Base-by-base conservation (phyloP, 192 early-diverging fungal species). In the Gaertneriomyces semiglobifer region DNA sequence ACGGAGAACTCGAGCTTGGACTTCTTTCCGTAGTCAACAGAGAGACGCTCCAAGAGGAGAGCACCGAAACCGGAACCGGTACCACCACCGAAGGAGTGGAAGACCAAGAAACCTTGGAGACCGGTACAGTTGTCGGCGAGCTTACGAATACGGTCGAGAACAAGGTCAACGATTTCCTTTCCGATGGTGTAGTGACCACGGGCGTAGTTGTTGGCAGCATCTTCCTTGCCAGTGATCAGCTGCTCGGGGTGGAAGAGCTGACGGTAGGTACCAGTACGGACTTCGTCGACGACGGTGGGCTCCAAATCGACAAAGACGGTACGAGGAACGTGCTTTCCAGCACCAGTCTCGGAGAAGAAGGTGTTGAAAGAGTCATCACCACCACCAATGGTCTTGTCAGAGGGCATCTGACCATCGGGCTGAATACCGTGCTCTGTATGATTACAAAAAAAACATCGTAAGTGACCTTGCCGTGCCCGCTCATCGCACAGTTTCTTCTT, bases 11-110 rank as follows among this genome's bases (percentile, higher is more conserved):
- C 95, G 72, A 99, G 90, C 89, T 99, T 99, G 78, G 94, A 96
- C 89, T 99, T 99, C 81, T 99, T 99, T 79, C 97, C 95, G 81
- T 99, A 99, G 85, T 99, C 97, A 60, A 96, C 95, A 14, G 95
- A 98, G 53, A 99, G 86, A 76, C 97, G 95, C 83, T 99, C 97
- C 45, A 98, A 80, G 45, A 98, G 87, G 70, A 98, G 85, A 38
- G 96, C 93, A 73, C 96, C 96, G 75, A 98, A 98, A 70, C 96
- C 96, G 54, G 96, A 98, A 60, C 96, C 96, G 44, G 96, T 98
- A 68, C 96, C 96, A 77, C 96, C 96, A 78, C 96, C 96, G 62
- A 98, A 98, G 56, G 96, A 98, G 85, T 97, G 96, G 90, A 98
- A 98, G 70, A 98, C 93, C 40, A 98, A 81, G 88, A 98, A 98